Evolutionary conservation across 225 moss, liverwort and hornwort genomes (phyloP).

Genomic region (Rhytidiadelphus loreus): DNA sequence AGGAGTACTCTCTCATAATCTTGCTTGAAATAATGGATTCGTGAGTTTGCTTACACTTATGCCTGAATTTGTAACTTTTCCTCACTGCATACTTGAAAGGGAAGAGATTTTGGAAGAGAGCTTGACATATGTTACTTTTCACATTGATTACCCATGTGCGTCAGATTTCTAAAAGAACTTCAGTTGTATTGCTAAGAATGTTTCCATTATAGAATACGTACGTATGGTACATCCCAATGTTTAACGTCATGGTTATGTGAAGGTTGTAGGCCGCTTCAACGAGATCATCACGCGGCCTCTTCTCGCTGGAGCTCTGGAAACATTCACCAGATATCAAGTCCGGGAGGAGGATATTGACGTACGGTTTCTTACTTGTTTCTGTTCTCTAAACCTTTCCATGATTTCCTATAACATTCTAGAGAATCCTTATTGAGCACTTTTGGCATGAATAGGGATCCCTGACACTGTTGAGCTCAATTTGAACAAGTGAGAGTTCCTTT

Average conservation of each 20-base stretch:
- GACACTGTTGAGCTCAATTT: background rate
- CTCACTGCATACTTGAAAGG: background rate
- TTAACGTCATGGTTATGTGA: background rate
- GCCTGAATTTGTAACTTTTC: background rate
- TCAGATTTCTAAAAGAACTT: background rate
- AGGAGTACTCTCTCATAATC: background rate
- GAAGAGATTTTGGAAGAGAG: background rate
- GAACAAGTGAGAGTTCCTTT: background rate
- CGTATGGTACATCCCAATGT: background rate
- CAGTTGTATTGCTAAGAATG: background rate
- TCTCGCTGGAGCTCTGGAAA: constrained; percentile 63
- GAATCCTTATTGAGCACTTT: background rate
- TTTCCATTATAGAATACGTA: background rate
- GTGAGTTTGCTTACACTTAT: background rate
- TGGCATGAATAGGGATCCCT: background rate
- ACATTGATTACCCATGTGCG: too few relatives aligned
- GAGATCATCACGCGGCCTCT: constrained; percentile 74
- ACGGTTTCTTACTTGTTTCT: background rate
- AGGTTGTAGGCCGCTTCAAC: constrained; percentile 85
- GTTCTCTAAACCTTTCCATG: background rate
- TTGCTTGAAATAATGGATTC: background rate
- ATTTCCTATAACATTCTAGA: background rate
- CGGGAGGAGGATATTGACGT: constrained; percentile 70
- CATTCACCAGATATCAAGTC: constrained; percentile 62
- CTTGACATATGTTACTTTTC: background rate